Base-by-base conservation (phyloP, 805 yeast species). In the Lachancea cidri region DNA sequence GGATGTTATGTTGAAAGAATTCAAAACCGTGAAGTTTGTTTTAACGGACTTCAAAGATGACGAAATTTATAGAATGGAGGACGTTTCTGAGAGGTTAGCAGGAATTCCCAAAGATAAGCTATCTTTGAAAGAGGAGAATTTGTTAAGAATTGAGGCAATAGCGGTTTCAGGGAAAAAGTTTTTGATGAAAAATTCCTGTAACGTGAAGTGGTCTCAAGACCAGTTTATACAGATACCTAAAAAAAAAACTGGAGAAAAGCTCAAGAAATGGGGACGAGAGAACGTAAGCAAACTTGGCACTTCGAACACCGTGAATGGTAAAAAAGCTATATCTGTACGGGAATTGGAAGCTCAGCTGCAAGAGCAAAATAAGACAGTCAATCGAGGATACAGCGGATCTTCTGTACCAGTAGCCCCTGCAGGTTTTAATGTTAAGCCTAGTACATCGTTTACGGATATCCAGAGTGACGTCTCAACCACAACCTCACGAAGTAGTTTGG, bases 351-450 rank as follows among this genome's bases (percentile, higher is more conserved):
- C 36, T 17, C 39, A 41, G 29, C 29, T 41, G 19, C 36, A 8
- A 11, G 7, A 36, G 9, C 31, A 30, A n/a, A 16, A 17, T 7
- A 14, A 30, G 14, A 7, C 5, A 17, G 36, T 22, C 3, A 3
- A 14, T 11, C 32, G 27, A 6, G 57, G 60, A 4, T 61, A 60
- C 38, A 61, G 66, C 47, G 66, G 66, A 2, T 57, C 64, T 8
- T 57, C 65, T 4, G 55, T 54, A 3, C 63, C 63, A 3, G 46
- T 45, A 22, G 62, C 66, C 0, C 65, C 66, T 2, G 38, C 51
- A 2, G 43, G 48, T 3, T 52, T 61, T 20, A 38, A 43, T 33
- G 47, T 47, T 4, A 58, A 54, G 35, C 65, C 66, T 16, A 39
- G 43, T 20, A 15, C 30, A 9, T 36, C 36, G 13, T 30, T 39